Percentiles rank a stretch among this genome's conserved stretches.
Conservation (phyloP, 345 rosid species). For the Rhodamnia rubescens region DNA sequence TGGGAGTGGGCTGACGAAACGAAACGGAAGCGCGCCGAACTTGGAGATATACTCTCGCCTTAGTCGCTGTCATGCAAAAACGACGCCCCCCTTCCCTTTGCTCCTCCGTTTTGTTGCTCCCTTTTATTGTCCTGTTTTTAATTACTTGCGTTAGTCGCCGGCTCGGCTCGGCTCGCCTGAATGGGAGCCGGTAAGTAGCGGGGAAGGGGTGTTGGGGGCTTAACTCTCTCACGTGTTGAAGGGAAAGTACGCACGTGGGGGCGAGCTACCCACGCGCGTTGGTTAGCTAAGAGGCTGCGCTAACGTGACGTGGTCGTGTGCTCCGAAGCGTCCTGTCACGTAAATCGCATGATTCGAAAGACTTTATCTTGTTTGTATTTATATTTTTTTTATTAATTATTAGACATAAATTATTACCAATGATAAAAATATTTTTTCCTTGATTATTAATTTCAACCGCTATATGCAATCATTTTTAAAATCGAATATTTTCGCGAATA, state of each 20-base stretch:
- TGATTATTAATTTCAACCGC: no score
- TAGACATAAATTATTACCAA: no score
- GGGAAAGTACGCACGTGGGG: slow-evolving; percentile 15
- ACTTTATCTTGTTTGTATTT: no score
- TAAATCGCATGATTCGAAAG: no score
- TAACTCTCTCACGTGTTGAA: slow-evolving; percentile 9
- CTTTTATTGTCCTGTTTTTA: background rate
- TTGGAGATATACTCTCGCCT: background rate
- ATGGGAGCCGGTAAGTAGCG: background rate
- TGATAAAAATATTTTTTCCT: no score
- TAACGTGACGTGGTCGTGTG: background rate
- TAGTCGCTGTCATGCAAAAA: background rate
- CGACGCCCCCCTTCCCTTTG: background rate
- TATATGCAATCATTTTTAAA: no score
- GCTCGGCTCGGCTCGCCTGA: background rate
- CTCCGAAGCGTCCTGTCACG: background rate
- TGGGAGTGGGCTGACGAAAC: background rate
- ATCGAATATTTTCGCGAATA: no score
- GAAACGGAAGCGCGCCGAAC: background rate
- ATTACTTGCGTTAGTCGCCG: background rate
- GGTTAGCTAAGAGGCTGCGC: background rate
- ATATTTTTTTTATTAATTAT: no score
- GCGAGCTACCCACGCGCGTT: background rate
- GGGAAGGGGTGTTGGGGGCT: background rate
- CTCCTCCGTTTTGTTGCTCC: background rate